phyloP scores from a whole-genome alignment of 2,329 filamentous ascomycete genomes.

The Aaosphaeria arxii region DNA sequence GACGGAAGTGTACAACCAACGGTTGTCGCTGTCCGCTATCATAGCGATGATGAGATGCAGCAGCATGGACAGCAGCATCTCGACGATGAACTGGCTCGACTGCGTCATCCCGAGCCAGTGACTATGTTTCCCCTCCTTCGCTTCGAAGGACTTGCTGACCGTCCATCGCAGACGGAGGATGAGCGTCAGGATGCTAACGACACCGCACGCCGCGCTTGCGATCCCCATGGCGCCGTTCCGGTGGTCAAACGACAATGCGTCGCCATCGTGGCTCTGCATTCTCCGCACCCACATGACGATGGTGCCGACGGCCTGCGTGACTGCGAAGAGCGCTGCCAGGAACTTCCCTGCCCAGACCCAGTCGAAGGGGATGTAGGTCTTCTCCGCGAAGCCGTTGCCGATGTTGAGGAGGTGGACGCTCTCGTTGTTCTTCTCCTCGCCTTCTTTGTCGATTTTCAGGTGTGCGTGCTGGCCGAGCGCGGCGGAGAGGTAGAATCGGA shows the following conservation, averaged over 20 bases:
- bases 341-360: constrained; percentile 9
- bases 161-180: constrained; percentile 9
- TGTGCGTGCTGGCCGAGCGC: constrained; percentile 9
- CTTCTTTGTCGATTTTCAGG: constrained; percentile 4
- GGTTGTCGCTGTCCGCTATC: constrained; percentile 2
- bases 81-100: constrained; percentile 2
- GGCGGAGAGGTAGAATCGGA: constrained; percentile 9
- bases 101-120: background rate
- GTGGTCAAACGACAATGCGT: constrained; percentile 6
- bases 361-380: constrained; percentile 2
- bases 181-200: constrained; percentile 5
- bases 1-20: constrained; percentile 10
- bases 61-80: constrained; percentile 7
- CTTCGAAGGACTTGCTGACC: constrained; percentile 8
- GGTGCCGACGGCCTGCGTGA: constrained; percentile 12
- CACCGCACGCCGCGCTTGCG: constrained; percentile 6
- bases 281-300: constrained; percentile 12
- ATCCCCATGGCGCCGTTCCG: constrained; percentile 13
- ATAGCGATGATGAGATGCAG: constrained; percentile 8
- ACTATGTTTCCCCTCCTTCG: background rate
- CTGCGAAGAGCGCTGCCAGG: constrained; percentile 4
- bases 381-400: constrained; percentile 9
- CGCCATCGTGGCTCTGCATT: background rate
- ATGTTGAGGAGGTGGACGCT: constrained; percentile 4
- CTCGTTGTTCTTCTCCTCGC: constrained; percentile 4